These are phyloP conservation scores for Scleromitrula shiraiana DNA, from an alignment of 2,329 filamentous ascomycete species.

Conservation along the genomic window DNA sequence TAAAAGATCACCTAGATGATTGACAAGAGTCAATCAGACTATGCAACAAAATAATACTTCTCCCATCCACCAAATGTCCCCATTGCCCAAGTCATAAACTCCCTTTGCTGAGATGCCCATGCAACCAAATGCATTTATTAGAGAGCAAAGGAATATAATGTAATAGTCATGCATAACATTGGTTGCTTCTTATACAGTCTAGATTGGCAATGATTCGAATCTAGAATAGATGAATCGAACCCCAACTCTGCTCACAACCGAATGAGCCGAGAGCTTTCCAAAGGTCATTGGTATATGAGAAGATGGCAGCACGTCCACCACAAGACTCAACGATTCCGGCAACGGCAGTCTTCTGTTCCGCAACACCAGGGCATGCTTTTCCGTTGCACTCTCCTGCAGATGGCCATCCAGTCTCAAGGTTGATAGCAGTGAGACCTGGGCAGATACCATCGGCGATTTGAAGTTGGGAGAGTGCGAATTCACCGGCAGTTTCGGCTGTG, in stretches of 20 bases:
- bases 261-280: slow-evolving; percentile 72
- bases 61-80: too few relatives aligned
- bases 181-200: too few relatives aligned
- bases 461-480: slow-evolving; percentile 69
- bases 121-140: too few relatives aligned
- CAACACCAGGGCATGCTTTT: slow-evolving; percentile 55
- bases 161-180: background rate
- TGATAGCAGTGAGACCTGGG: slow-evolving; percentile 62
- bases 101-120: too few relatives aligned
- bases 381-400: slow-evolving; percentile 62
- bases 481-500: slow-evolving; percentile 57
- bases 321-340: slow-evolving; percentile 56
- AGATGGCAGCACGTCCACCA: slow-evolving; percentile 67
- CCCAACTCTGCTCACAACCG: slow-evolving; percentile 75
- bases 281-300: slow-evolving; percentile 69
- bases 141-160: background rate
- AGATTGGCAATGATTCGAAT: too few relatives aligned
- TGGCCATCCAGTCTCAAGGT: slow-evolving; percentile 91
- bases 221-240: slow-evolving; percentile 30
- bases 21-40: background rate
- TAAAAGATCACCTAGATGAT: background rate
- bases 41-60: background rate
- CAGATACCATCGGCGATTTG: slow-evolving; percentile 63
- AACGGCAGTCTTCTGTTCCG: slow-evolving; percentile 67
- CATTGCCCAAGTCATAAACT: too few relatives aligned